These are phyloP conservation scores for Citrus reticulata DNA, from an alignment of 345 rosid species.

Conservation along the genomic window DNA sequence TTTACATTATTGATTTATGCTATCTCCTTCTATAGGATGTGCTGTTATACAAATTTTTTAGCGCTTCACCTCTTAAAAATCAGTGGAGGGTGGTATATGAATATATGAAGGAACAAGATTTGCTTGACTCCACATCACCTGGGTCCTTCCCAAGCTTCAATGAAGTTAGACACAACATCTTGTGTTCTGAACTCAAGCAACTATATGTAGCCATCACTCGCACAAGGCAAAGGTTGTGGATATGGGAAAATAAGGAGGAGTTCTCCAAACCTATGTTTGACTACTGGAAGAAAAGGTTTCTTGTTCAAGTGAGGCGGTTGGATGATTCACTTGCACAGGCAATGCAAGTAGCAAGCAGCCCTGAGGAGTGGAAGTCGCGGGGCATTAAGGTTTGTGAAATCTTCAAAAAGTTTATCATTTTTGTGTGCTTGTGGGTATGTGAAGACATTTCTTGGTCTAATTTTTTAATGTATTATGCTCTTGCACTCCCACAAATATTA, in stretches of 20 bases:
- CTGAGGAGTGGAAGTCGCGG: constrained; percentile 43
- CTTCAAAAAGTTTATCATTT: no score
- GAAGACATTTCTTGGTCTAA: not conserved
- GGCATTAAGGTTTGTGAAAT: not conserved
- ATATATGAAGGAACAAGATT: constrained; percentile 32
- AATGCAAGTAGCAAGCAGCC: constrained; percentile 44
- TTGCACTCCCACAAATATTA: not conserved
- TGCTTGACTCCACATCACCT: constrained; percentile 16
- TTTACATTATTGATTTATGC: not conserved
- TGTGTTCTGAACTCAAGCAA: constrained; percentile 54
- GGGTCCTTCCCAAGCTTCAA: constrained; percentile 29
- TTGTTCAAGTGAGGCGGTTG: constrained; percentile 34
- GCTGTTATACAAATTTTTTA: constrained; percentile 45
- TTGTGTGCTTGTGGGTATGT: no score
- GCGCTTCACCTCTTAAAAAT: constrained; percentile 38
- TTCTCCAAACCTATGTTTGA: constrained; percentile 34
- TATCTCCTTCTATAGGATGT: constrained; percentile 36
- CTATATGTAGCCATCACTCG: constrained; percentile 54
- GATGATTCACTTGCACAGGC: constrained; percentile 35
- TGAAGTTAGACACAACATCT: constrained; percentile 29
- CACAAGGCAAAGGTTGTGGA: constrained; percentile 53
- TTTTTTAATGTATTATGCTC: not conserved
- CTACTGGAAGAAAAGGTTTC: constrained; percentile 29
- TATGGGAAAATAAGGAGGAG: constrained; percentile 45
- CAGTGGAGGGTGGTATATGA: constrained; percentile 48